Evolutionary conservation across 2,329 filamentous ascomycete genomes (phyloP), one percentile per base, ranked within the genome.

Genomic region (Cladosporium sphaerospermum): DNA sequence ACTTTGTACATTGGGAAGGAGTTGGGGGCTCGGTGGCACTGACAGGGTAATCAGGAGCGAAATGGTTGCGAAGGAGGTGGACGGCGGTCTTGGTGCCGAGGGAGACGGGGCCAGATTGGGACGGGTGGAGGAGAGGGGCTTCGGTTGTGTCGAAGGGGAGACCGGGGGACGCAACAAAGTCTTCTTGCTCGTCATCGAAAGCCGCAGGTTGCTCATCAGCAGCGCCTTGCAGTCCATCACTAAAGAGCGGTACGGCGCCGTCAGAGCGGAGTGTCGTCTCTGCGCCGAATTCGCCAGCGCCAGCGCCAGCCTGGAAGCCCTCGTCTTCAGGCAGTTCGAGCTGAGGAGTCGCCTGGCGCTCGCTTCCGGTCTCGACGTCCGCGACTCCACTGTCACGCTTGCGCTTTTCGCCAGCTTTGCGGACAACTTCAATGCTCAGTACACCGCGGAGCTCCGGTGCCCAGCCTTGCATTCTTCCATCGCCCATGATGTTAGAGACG

Each of bases 21-120:
- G 83, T 82, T 16, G 67, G 72, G n/a, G 80, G 77, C 44, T 84
- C 86, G 4, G 83, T 84, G 32, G 88, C 83, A 14, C 81, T 70
- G 19, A 55, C 56, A 8, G 91, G 89, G 36, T 67, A 64, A 4
- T 61, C 58, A 14, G 67, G 62, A 7, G 66, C 67, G 59, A 99
- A 95, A 23, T 88, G 80, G 54, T 96, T 90, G 52, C 93, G 86
- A 8, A 99, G 82, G 50, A 97, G 82, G 70, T 99, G 92, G 16
- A 99, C 95, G 33, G 93, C 93, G 65, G 96, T 91, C 71, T 95
- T 93, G 9, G 93, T 99, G 56, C 89, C 91, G 14, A 95, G 73
- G 0, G 91, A 96, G 8, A 97, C 86, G 0, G 89, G 88, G 0
- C 90, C 90, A 58, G 83, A 89, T 59, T 96, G 90, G 31, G 84